Percentiles rank a stretch among this genome's conserved stretches.
phyloP scores from a whole-genome alignment of 768 basidiomycete genomes.

The Suillus subaureus region DNA sequence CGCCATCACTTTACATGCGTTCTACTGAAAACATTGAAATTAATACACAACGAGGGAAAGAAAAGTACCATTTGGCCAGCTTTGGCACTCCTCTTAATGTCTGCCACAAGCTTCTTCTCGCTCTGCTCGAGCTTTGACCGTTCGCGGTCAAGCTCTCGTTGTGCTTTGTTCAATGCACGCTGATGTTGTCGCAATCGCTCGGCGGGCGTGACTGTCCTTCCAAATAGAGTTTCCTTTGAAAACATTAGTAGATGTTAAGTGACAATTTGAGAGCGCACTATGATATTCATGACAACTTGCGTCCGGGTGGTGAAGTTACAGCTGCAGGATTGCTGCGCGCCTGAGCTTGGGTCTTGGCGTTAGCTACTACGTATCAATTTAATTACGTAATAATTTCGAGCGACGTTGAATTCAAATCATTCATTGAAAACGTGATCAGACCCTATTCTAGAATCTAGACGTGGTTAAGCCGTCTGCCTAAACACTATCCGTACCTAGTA shows the following conservation, averaged over 20 bases:
- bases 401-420: too few species aligned
- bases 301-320: conserved; percentile 8
- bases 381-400: conserved; percentile 3
- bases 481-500: too few species aligned
- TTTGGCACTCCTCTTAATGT: conserved; percentile 97
- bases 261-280: conserved; percentile 41
- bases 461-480: too few species aligned
- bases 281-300: conserved; percentile 69
- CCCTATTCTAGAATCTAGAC: too few species aligned
- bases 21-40: conserved; percentile 51
- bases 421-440: too few species aligned
- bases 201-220: conserved; percentile 91
- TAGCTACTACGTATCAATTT: not conserved
- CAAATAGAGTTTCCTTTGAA: conserved; percentile 91
- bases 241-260: conserved; percentile 17
- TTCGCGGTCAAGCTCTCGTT: conserved; percentile 97
- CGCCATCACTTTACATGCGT: conserved; percentile 99
- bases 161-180: conserved; percentile 92
- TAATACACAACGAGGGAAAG: conserved; percentile 10
- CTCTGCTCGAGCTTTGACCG: conserved; percentile 90
- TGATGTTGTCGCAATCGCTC: conserved; percentile 97
- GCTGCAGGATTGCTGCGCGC: not conserved
- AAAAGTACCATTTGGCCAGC: conserved; percentile 84
- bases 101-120: conserved; percentile 94
- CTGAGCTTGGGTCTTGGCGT: not conserved